phyloP scores from a whole-genome alignment of 1,284 basidiomycete genomes.

The Cryptococcus sp. region DNA sequence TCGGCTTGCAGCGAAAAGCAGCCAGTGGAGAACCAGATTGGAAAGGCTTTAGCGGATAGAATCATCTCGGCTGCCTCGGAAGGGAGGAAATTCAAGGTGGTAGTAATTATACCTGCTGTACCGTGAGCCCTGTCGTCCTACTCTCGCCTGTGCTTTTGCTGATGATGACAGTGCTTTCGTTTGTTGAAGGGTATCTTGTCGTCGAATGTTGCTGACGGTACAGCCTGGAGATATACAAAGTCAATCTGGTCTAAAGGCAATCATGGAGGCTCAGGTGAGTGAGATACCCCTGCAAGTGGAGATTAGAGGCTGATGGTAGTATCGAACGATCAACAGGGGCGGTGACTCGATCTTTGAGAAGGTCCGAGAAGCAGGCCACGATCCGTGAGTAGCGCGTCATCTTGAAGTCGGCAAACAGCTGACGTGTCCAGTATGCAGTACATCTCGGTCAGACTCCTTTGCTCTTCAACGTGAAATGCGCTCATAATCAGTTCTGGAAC shows the following conservation, averaged over 20 bases:
- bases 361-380: constrained; percentile 68
- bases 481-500: constrained; percentile 83
- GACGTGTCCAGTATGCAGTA: constrained; percentile 15
- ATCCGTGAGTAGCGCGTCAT: constrained; percentile 55
- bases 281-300: too few relatives aligned
- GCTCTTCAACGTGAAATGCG: neutral
- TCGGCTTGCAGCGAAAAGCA: constrained; percentile 58
- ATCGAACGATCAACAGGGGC: constrained; percentile 76
- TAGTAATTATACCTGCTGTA: constrained; percentile 67
- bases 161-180: constrained; percentile 32
- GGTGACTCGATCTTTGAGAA: constrained; percentile 79
- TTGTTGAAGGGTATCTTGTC: constrained; percentile 3
- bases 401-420: neutral
- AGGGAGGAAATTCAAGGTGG: constrained; percentile 67
- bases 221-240: constrained; percentile 68
- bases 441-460: constrained; percentile 51
- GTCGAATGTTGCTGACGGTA: neutral
- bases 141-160: neutral
- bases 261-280: constrained; percentile 42
- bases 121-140: constrained; percentile 28
- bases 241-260: constrained; percentile 59
- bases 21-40: constrained; percentile 74
- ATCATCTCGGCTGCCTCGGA: constrained; percentile 69
- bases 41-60: constrained; percentile 66
- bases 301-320: constrained; percentile 24